Base-by-base conservation (phyloP, 495 filamentous ascomycete genomes). In the Penicillium parvum region DNA sequence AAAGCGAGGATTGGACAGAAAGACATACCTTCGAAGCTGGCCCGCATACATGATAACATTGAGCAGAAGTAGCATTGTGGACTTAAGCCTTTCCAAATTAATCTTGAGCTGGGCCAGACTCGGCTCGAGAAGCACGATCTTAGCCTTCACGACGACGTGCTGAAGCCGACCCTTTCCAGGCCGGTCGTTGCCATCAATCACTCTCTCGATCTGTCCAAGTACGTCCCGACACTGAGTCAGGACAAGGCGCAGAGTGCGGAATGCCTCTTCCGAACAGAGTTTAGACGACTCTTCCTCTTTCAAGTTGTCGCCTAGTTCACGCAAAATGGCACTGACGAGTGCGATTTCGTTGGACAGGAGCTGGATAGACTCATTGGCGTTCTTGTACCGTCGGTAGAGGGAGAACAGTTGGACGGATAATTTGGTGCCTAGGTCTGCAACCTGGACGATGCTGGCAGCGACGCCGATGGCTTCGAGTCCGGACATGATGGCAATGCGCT, bases 1-100 rank as follows among this genome's bases (percentile, higher is more conserved):
- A 16, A 12, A 1, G 21, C 10, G 0, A 15, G 6, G 7, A 9
- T 14, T n/a, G 12, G 25, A 37, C 27, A 43, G 30, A 21, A 0
- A 40, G 16, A 32, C 39, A 22, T 38, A 46, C 54, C 36, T 49
- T 20, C 54, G 40, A 23, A 58, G 18, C 16, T 61, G 55, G 11
- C 56, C 46, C 11, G 63, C 63, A 44, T 61, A 68, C 30, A 52
- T 58, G 21, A 71, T 58, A 1, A 71, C 67, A 44, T 65, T 60
- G 0, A 71, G 45, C 47, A 68, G 43, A 6, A 69, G 40, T 9
- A 57, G 32, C 47, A 68, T 51, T 12, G 60, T 68, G 8, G 49
- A 51, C 40, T 68, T 71, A 25, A 71, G 37, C 21, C 56, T 57
- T 16, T 69, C 66, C 17, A 69, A 40, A 25, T 65, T 57, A 2